phyloP scores from a whole-genome alignment of 2,329 filamentous ascomycete genomes.

The Podosphaera leucotricha region DNA sequence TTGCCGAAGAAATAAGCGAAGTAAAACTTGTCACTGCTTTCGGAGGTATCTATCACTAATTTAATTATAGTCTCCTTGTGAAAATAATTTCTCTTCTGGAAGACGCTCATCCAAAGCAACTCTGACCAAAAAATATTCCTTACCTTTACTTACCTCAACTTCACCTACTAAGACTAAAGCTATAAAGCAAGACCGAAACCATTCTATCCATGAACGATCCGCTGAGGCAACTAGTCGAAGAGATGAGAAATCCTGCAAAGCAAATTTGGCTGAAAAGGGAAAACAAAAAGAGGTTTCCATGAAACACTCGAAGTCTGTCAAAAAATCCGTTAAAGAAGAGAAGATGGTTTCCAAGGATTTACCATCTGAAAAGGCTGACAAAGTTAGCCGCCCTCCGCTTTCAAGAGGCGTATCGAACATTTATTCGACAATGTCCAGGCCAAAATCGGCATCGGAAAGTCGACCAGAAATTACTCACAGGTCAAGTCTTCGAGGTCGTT shows the following conservation, averaged over 20 bases:
- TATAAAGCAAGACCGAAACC: slow-evolving; percentile 52
- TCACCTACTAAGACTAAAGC: slow-evolving; percentile 23
- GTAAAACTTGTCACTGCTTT: slow-evolving; percentile 6
- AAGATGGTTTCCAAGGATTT: slow-evolving; percentile 24
- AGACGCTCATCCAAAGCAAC: slow-evolving; percentile 3
- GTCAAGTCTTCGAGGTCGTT: slow-evolving; percentile 41
- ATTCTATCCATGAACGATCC: slow-evolving; percentile 42
- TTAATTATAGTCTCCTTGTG: background rate
- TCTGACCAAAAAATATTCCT: slow-evolving; percentile 15
- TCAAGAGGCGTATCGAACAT: slow-evolving; percentile 31
- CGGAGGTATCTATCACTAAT: background rate
- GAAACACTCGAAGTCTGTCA: slow-evolving; percentile 6
- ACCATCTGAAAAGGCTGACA: slow-evolving; percentile 36
- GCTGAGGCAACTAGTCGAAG: slow-evolving; percentile 38
- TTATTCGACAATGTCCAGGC: slow-evolving; percentile 46
- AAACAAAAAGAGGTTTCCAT: background rate
- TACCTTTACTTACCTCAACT: slow-evolving; percentile 17
- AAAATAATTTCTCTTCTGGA: background rate
- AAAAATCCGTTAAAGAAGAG: slow-evolving; percentile 13
- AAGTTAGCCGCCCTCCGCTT: slow-evolving; percentile 19
- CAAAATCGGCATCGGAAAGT: slow-evolving; percentile 43
- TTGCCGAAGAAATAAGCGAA: slow-evolving; percentile 21
- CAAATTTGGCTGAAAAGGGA: background rate
- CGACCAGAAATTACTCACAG: slow-evolving; percentile 30
- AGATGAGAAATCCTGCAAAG: slow-evolving; percentile 12